Base-by-base conservation (phyloP, 768 basidiomycete genomes). In the Amanita subjunquillea region DNA sequence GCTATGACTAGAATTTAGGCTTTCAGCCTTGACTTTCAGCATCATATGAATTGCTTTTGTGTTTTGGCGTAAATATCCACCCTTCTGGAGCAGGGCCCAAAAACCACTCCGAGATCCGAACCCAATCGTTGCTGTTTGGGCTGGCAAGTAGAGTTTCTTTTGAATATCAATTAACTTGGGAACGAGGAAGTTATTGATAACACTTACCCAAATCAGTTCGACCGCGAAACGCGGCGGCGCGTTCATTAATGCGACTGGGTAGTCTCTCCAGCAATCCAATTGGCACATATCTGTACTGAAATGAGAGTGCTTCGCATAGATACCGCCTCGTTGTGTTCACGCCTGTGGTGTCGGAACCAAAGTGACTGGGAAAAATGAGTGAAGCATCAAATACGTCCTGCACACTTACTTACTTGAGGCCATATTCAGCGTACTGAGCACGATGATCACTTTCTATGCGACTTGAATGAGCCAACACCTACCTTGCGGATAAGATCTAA, bases 211-310 rank as follows among this genome's bases (percentile, higher is more conserved):
- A 76, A 43, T 96, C 92, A 66, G 85, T 81, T 20, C 96, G 79
- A 2, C 95, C 95, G 10, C 76, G 74, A 70, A 88, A 98, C 0
- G 87, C 80, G 0, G 91, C 91, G 0, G 94, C 82, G 9, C 96
- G 81, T 53, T 98, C 94, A 63, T 98, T 98, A 58, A 99, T 82
- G 54, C 77, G 75, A 2, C 75, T 79, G 0, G 95, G 93, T 23
- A 93, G 69, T 1, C 63, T 69, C 64, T 99, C 94, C 17, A 98
- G 77, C 6, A 99, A 70, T 0, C 96, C 96, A 44, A 98, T 85
- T 6, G 96, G 96, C 44, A 97, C 72, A 63, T 99, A 99, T 42
- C 96, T 90, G 65, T 95, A 87, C 61, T 93, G 91, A 76, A 98
- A 99, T 0, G 92, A 95, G 2, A 99, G 74, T 0, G 91, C 85